Percentiles rank a stretch among this genome's conserved stretches.
phyloP scores from a whole-genome alignment of 441 rosid genomes.

The Erysimum cheiri region DNA sequence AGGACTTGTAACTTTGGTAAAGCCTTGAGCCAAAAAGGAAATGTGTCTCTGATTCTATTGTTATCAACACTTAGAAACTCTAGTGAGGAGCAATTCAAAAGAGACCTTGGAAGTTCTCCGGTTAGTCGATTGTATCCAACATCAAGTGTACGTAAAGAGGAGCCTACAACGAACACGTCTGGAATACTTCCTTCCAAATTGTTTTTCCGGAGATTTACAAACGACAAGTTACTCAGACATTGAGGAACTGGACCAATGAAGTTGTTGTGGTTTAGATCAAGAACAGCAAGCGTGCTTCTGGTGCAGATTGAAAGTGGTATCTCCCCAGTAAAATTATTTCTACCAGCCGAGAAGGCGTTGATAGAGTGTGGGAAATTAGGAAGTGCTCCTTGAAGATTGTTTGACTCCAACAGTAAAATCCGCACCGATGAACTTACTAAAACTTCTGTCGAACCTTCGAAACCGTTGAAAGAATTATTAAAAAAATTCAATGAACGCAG shows the following conservation, averaged over 20 bases:
- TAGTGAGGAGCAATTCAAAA: slow-evolving; percentile 43
- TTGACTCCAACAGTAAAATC: accelerated
- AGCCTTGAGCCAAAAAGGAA: slow-evolving; percentile 56
- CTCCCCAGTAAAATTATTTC: background rate
- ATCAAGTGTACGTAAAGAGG: background rate
- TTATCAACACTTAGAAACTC: slow-evolving; percentile 52
- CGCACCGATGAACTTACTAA: background rate
- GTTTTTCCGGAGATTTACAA: slow-evolving; percentile 3
- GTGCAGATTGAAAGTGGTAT: slow-evolving; percentile 15
- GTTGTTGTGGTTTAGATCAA: slow-evolving; percentile 35
- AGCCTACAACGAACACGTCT: background rate
- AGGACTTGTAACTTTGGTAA: slow-evolving; percentile 21
- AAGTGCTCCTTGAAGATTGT: background rate
- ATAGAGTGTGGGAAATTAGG: slow-evolving; percentile 17
- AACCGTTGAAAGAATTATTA: background rate
- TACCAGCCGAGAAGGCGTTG: background rate
- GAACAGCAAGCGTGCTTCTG: background rate
- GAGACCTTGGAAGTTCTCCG: slow-evolving; percentile 54
- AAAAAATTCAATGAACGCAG: background rate
- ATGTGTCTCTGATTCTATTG: slow-evolving; percentile 50
- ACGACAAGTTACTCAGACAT: background rate
- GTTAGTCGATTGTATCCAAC: slow-evolving; percentile 45
- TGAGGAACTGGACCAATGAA: slow-evolving; percentile 3
- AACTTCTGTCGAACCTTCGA: background rate
- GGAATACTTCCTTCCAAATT: slow-evolving; percentile 23